Evolutionary conservation across 352 stramenopile genomes (phyloP).

Genomic region (Pythium brassicae): DNA sequence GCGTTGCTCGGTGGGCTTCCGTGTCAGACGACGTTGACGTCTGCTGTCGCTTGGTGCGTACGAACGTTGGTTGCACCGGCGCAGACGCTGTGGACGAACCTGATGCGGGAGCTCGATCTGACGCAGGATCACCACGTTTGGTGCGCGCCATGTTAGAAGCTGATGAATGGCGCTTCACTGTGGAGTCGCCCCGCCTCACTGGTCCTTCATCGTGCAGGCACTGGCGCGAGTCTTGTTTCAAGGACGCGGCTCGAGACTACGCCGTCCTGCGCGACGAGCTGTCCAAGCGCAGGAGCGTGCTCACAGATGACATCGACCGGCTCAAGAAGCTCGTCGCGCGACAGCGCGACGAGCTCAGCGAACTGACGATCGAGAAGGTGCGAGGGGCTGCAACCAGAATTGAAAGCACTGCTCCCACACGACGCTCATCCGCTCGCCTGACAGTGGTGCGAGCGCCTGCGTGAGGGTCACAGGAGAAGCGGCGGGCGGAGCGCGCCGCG

Average conservation of each 20-base stretch:
- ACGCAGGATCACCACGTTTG: conserved; percentile 19
- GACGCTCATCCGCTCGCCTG: no score
- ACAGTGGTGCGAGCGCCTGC: no score
- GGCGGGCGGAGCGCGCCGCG: conserved; percentile 17
- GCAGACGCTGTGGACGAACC: conserved; percentile 25
- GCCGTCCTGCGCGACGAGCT: conserved; percentile 7
- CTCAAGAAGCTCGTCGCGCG: not conserved
- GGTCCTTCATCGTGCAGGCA: conserved; percentile 11
- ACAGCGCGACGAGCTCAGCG: conserved; percentile 8
- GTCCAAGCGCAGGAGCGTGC: not conserved
- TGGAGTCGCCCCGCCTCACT: no score
- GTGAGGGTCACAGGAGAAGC: conserved; percentile 16
- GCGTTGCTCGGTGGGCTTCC: not conserved
- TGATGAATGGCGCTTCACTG: not conserved
- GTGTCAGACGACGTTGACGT: not conserved
- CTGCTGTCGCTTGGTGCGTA: no score
- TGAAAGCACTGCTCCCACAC: not conserved
- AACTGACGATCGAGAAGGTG: conserved; percentile 23
- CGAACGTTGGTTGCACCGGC: no score
- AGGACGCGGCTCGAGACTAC: conserved; percentile 13
- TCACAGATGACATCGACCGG: not conserved
- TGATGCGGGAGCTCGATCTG: conserved; percentile 9
- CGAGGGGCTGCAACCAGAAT: not conserved
- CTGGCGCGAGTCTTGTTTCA: conserved; percentile 20
- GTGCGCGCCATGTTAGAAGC: conserved; percentile 2